Evolutionary conservation across 495 filamentous ascomycete species (phyloP), one percentile per base, ranked within the genome.

Genomic region (Evansstolkia leycettana): DNA sequence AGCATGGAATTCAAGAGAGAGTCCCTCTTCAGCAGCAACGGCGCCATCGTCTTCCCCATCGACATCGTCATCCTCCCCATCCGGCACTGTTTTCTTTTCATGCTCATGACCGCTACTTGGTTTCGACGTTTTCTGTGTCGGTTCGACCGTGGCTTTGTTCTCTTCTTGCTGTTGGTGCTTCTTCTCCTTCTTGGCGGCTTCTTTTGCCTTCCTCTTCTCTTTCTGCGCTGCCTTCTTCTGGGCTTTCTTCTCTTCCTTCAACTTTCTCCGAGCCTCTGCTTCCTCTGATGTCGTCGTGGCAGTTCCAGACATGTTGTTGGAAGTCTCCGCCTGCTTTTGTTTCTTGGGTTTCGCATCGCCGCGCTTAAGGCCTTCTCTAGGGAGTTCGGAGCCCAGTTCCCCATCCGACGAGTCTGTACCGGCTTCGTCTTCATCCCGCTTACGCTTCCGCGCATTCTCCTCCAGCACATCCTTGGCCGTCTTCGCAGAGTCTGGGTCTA

Each of bases 381-480:
- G 63, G 7, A 38, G 23, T 31, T 67, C 63, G 7, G 63, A 62
- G 40, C 60, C 61, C 12, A 67, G 28, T 28, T 71, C 63, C 37
- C 54, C 61, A 34, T 64, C 64, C 11, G 62, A 46, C 28, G 60
- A 65, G 37, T 63, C 55, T 29, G 41, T 36, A 23, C 55, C 43
- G 36, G 64, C 43, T 31, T 49, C 43, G 25, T 58, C 58, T 5
- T 69, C 67, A 40, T 69, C 70, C 9, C 69, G 59, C 47, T 77
- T 78, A 36, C 82, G 72, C 59, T 88, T 88, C 40, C 73, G 65
- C 19, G 78, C 80, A 31, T 76, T 76, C 55, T 86, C 81, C 31
- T 88, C 82, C 70, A 86, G 74, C 25, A 92, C 72, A 47, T 94
- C 86, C 55, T 89, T 86, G 32, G 80, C 82, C 37, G 70, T 83